Evolutionary conservation across 176 grass and related monocot species (phyloP), one percentile per base, ranked within the genome.

Genomic region (Paspalum vaginatum): DNA sequence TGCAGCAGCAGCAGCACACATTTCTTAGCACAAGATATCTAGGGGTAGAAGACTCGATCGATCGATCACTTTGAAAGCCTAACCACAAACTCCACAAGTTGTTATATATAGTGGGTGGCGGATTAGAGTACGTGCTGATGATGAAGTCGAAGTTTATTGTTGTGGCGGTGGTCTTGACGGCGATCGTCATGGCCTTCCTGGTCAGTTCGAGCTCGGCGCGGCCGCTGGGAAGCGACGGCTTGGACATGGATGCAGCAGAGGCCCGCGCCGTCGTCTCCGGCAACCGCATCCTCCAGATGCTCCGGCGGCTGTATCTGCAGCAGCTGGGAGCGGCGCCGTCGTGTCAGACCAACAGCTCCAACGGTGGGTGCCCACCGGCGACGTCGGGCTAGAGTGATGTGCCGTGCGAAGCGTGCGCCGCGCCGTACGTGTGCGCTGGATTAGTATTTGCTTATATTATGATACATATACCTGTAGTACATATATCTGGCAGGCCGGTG

Each of bases 221-320:
- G 18, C 87, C 68, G 9, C 5, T 88, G 41, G 56, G 10, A 10
- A 15, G 20, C 9, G 38, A 22, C 3, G 38, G 39, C 41, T 22
- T 44, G 49, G 65, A 20, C 13, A 13, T 44, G 49, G 65, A 20
- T 8, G 15, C 74, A 1, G 55, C 48, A 47, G 73, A 65, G 8
- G 75, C 7, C 9, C 9, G 9, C 9, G 9, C 9, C n/a, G 18
- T 0, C 6, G 21, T 50, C 76, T 69, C 81, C 61, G 59, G 81
- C 43, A 38, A 84, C 59, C 72, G 71, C 22, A 61, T 74, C 59
- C 21, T 79, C 17, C 68, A 74, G 68, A 21, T 80, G 60, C 75
- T 88, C 61, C 61, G 76, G 32, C 75, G 43, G 6, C 21, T 88
- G 17, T 88, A 84, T 22, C 70, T 84, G 75, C 81, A 88, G 81